Evolutionary conservation across 2,329 filamentous ascomycete species (phyloP), one percentile per base, ranked within the genome.

Genomic region (Alternaria angustiovoidea): DNA sequence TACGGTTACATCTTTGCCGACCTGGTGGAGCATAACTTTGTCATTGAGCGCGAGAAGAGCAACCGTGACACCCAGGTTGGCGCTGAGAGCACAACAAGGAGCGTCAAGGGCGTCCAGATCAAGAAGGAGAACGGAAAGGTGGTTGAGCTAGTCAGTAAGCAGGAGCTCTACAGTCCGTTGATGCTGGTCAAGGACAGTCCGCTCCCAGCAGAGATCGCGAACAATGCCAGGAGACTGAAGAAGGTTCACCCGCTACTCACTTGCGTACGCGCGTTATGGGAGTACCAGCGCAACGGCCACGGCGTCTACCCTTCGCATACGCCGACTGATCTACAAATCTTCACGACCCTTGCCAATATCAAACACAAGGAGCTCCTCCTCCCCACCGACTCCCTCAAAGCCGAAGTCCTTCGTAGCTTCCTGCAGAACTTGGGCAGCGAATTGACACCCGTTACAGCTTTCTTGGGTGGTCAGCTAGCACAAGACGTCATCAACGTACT

Each of bases 401-500:
- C 77, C 39, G 83, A 93, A 26, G 91, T 96, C 69, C 82, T 98
- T 26, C 87, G 92, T 57, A 89, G 85, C 71, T 99, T 99, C 80
- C 78, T 98, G 41, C 91, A 95, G 78, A 96, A 96, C 68, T 83
- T 97, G 6, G 91, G 89, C 56, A 88, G 88, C 71, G 94, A 98
- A 80, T 82, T 98, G 39, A 89, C 91, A 12, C 93, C 95, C 7
- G 92, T 96, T 8, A 90, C 92, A 0, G 94, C 95, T 2, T 92
- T 97, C 59, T 83, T 99, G 11, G 95, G 95, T 49, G 95, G 94
- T 9, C 89, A 94, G 77, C 85, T 99, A 16, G 93, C 94, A 1
- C 95, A 99, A 80, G 95, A 99, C 75, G 93, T 97, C 52, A 98
- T 99, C 81, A 98, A 98, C 72, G 94, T 97, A 32, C 86, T 98